Base-by-base conservation (phyloP, 768 basidiomycete species). In the Clitopilus hobsonii region DNA sequence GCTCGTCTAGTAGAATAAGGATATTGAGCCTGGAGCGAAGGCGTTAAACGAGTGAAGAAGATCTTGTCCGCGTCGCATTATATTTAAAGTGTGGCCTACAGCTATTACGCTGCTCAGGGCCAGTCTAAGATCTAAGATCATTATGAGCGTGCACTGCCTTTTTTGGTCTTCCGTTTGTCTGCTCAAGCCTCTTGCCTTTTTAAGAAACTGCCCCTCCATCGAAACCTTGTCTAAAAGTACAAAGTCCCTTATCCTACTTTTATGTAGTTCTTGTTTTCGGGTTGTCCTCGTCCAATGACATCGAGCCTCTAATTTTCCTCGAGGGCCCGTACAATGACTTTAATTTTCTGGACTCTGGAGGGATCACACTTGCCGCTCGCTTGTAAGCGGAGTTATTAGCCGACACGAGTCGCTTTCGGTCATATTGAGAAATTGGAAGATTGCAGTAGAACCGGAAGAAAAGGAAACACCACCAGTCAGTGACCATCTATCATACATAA, bases 201-300 rank as follows among this genome's bases (percentile, higher is more conserved):
- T 45, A 20, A 23, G 41, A 6, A 20, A 20, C 18, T 10, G 10
- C n/a, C 41, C 41, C 16, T 10, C 5, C 41, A 3, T 10, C 18
- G 41, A 45, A 20, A 23, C 41, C 41, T 45, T 45, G 41, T 45
- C 18, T 20, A 11, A 45, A 45, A 45, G n/a, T 6, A 45, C 41
- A 45, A 45, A 45, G 41, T 45, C 41, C 41, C 41, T 45, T 45
- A 45, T 45, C 41, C 41, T 45, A 18, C n/a, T 18, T 45, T 45
- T 3, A 45, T 23, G n/a, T 18, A 11, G 41, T 18, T 20, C 41
- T 45, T 45, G 41, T 45, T 45, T 23, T 45, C n/a, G 5, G n/a
- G 5, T 18, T 23, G 4, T 45, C 16, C 22, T 45, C 41, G 22
- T 4, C 10, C n/a, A n/a, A n/a, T n/a, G n/a, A n/a, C n/a, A n/a